Percentiles rank a stretch among this genome's conserved stretches.
Evolutionary conservation across 805 yeast species (phyloP).

Genomic region (Scheffersomyces stipitis): DNA sequence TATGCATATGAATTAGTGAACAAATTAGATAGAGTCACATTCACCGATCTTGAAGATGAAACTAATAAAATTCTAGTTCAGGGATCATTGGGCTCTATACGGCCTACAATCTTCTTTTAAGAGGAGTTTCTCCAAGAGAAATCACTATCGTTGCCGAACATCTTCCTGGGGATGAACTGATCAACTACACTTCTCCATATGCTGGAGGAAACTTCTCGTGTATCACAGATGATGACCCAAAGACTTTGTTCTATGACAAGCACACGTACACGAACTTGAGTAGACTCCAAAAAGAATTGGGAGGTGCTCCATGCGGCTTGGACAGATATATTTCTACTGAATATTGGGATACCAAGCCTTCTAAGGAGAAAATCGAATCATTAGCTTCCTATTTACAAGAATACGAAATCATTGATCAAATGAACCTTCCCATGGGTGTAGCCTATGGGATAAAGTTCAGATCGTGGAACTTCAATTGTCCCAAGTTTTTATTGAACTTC

Average conservation of each 20-base stretch:
- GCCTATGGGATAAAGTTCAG: constrained; percentile 55
- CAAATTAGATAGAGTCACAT: too few species aligned
- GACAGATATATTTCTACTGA: constrained; percentile 58
- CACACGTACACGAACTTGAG: constrained; percentile 53
- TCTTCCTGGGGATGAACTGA: constrained; percentile 77
- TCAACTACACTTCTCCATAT: constrained; percentile 76
- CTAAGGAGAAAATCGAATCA: constrained; percentile 46
- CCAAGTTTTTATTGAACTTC: constrained; percentile 54
- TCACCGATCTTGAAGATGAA: too few species aligned
- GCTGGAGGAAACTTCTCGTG: constrained; percentile 50
- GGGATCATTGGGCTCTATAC: constrained; percentile 73
- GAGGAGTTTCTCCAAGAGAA: constrained; percentile 36
- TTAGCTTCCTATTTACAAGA: constrained; percentile 51
- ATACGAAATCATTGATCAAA: constrained; percentile 32
- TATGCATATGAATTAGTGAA: too few species aligned
- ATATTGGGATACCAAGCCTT: constrained; percentile 53
- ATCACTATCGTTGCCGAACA: constrained; percentile 64
- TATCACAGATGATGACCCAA: constrained; percentile 56
- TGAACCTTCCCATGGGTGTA: constrained; percentile 51
- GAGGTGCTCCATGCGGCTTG: constrained; percentile 55
- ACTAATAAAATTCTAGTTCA: too few species aligned
- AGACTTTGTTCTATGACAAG: constrained; percentile 49
- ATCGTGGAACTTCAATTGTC: constrained; percentile 75
- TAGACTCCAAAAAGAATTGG: constrained; percentile 45
- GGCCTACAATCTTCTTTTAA: constrained; percentile 46